These are phyloP conservation scores for Coemansia sp. DNA, from an alignment of 192 early-diverging fungal species.

Conservation along the genomic window DNA sequence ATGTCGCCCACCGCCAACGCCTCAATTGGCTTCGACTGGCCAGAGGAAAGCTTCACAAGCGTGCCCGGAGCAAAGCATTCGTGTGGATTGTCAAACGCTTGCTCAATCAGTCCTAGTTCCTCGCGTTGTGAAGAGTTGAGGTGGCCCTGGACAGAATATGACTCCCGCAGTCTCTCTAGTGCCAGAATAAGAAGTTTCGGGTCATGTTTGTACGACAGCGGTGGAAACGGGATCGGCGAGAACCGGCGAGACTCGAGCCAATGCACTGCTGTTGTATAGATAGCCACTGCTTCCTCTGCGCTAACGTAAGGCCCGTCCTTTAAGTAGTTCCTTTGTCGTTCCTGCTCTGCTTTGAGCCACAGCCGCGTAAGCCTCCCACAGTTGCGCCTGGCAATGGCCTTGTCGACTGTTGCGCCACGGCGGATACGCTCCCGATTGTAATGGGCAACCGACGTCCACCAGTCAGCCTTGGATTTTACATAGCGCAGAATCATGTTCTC, in stretches of 20 bases:
- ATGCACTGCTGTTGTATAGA: slow-evolving; percentile 96
- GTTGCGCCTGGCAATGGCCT: slow-evolving; percentile 98
- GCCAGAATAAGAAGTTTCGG: slow-evolving; percentile 97
- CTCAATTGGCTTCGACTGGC: slow-evolving; percentile 22
- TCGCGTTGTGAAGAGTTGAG: slow-evolving; percentile 96
- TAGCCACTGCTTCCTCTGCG: slow-evolving; percentile 96
- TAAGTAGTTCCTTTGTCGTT: slow-evolving; percentile 98
- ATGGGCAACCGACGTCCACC: slow-evolving; percentile 98
- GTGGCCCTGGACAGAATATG: slow-evolving; percentile 92
- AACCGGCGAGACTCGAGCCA: slow-evolving; percentile 98
- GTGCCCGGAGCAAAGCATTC: slow-evolving; percentile 44
- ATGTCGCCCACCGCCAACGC: slow-evolving; percentile 22
- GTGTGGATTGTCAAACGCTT: slow-evolving; percentile 97
- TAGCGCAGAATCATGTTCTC: slow-evolving; percentile 99
- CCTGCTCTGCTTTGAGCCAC: slow-evolving; percentile 99
- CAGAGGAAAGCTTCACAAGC: slow-evolving; percentile 25
- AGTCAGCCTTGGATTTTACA: slow-evolving; percentile 99
- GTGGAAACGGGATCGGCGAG: slow-evolving; percentile 98
- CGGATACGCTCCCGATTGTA: slow-evolving; percentile 99
- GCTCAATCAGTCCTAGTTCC: slow-evolving; percentile 96
- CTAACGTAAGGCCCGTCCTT: slow-evolving; percentile 99
- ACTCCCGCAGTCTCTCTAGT: slow-evolving; percentile 91
- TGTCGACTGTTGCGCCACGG: slow-evolving; percentile 97
- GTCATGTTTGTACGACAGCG: slow-evolving; percentile 99
- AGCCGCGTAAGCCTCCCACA: slow-evolving; percentile 96